phyloP scores from a whole-genome alignment of 2,329 filamentous ascomycete genomes.

The Nakataea oryzae region DNA sequence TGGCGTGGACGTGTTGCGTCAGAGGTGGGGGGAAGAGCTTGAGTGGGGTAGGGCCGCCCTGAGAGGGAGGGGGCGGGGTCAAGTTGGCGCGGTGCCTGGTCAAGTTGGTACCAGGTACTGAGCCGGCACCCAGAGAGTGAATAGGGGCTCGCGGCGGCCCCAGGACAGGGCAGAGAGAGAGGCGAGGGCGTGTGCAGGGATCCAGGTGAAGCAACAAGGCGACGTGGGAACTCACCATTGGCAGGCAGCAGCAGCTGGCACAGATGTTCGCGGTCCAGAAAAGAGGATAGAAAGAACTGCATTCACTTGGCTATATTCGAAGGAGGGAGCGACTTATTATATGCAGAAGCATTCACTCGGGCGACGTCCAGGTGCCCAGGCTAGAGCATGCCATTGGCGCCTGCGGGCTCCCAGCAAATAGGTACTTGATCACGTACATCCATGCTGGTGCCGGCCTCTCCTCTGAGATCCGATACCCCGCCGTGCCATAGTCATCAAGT shows the following conservation, averaged over 20 bases:
- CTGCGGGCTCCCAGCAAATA: not conserved
- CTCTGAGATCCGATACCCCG: not conserved
- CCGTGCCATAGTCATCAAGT: not conserved
- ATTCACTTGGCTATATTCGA: not conserved
- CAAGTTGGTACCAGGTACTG: not conserved
- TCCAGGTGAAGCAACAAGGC: not conserved
- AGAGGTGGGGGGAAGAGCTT: not conserved
- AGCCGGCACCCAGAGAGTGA: not conserved
- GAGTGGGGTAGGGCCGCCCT: not conserved
- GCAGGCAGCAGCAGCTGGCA: not conserved
- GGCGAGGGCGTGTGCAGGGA: not conserved
- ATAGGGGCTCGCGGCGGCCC: no score
- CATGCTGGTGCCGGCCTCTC: not conserved
- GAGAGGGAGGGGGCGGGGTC: not conserved
- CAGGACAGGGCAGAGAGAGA: not conserved
- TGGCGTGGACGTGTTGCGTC: not conserved
- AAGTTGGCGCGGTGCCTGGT: not conserved
- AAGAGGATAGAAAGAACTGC: not conserved
- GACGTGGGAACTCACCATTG: not conserved
- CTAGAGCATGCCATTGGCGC: not conserved
- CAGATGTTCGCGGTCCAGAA: not conserved
- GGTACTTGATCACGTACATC: not conserved
- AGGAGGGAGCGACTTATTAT: not conserved
- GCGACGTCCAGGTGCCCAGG: not conserved
- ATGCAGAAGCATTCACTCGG: not conserved